Base-by-base conservation (phyloP, 2,329 filamentous ascomycete species). In the Aspergillus puulaauensis region DNA sequence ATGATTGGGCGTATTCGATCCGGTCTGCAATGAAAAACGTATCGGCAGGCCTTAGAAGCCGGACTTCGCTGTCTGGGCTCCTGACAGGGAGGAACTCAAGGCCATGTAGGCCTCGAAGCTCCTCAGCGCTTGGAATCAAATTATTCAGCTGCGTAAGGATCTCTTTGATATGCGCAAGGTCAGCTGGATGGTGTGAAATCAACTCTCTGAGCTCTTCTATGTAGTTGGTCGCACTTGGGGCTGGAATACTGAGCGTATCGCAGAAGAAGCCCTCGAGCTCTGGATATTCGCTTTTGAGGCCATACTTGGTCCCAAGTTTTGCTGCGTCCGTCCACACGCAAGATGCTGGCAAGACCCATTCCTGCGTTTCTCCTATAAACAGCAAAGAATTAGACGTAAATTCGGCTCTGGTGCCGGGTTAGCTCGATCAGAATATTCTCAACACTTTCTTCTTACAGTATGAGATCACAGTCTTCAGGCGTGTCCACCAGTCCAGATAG, bases 1-100 rank as follows among this genome's bases (percentile, higher is more conserved):
- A 57, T 9, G 21, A 21, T 14, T 23, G 17, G 3, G 14, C 15
- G 24, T 52, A 37, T 9, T 57, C 33, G 6, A 52, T 15, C 2
- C 55, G 17, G 21, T 57, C 55, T 43, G 55, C 40, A n/a, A 57
- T 57, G n/a, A 52, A 47, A 37, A 57, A 53, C 11, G 21, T 47
- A 11, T 40, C 43, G 1, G 21, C 41, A 14, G 37, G 5, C 11
- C 41, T 52, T 23, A 40, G 27, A n/a, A 57, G 7, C 23, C 47
- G 14, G 15, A 53, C 49, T 11, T 7, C 15, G 15, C 35, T 48
- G 5, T 15, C 19, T 6, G 33, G 55, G 33, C 33, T 48, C 15
- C 2, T 17, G 6, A 40, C 55, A 6, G 55, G 55, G 6, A 57
- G 37, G 21, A 57, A 47, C 7, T 5, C 9, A 3, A 52, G 6